Conservation (phyloP, 768 basidiomycete genomes). For the Ephemerocybe angulata region DNA sequence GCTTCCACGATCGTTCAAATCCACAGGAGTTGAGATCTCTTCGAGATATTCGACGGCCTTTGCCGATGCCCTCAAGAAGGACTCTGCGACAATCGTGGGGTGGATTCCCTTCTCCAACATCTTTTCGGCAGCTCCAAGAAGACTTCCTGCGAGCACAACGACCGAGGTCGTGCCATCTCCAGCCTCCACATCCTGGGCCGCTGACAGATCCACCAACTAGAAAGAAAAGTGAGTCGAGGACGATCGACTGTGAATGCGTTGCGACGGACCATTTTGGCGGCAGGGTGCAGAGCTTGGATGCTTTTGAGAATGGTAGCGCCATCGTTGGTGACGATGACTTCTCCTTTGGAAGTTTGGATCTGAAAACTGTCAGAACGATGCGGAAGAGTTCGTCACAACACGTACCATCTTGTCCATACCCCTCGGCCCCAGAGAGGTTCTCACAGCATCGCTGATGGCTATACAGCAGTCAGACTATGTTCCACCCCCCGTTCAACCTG, state of each 20-base stretch:
- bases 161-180: slow-evolving; percentile 98
- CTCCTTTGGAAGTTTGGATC: slow-evolving; percentile 96
- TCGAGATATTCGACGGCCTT: slow-evolving; percentile 94
- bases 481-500: background rate
- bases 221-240: slow-evolving; percentile 13
- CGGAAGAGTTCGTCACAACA: slow-evolving; percentile 10
- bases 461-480: slow-evolving; percentile 16
- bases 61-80: slow-evolving; percentile 86
- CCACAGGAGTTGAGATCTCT: slow-evolving; percentile 89
- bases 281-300: slow-evolving; percentile 94
- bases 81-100: slow-evolving; percentile 94
- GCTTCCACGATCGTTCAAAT: slow-evolving; percentile 80
- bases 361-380: slow-evolving; percentile 26
- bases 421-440: slow-evolving; percentile 92
- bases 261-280: slow-evolving; percentile 87
- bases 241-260: background rate
- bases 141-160: slow-evolving; percentile 91
- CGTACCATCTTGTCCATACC: slow-evolving; percentile 99
- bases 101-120: slow-evolving; percentile 96
- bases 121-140: slow-evolving; percentile 94
- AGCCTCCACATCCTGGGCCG: slow-evolving; percentile 97
- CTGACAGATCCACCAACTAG: slow-evolving; percentile 94
- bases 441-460: slow-evolving; percentile 97
- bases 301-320: slow-evolving; percentile 96
- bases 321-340: slow-evolving; percentile 98